phyloP scores from a whole-genome alignment of 2,329 filamentous ascomycete species.

The Chrysosporium queenslandicum region DNA sequence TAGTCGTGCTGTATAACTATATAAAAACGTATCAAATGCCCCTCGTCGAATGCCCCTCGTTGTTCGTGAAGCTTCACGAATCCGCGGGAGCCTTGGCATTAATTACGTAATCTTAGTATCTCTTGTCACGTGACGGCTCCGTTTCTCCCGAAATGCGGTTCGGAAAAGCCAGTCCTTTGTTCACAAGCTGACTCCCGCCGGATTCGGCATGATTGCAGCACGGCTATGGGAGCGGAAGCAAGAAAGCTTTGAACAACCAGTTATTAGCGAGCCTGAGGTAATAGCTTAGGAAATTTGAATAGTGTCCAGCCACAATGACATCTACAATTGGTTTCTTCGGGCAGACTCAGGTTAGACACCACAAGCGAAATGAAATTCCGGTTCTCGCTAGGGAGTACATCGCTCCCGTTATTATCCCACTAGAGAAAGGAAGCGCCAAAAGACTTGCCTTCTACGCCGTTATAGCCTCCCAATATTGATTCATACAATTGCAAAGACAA shows the following conservation, averaged over 20 bases:
- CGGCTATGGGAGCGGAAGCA: background rate
- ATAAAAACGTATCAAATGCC: no score
- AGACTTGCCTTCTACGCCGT: background rate
- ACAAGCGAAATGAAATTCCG: no score
- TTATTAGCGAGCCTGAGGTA: background rate
- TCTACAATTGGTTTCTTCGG: background rate
- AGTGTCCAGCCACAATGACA: background rate
- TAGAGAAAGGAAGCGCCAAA: background rate
- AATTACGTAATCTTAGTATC: background rate
- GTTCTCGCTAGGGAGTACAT: no score
- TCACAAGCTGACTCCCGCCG: background rate
- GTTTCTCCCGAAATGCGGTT: no score
- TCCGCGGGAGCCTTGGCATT: background rate
- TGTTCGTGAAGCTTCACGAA: slow-evolving; percentile 1
- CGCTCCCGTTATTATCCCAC: no score
- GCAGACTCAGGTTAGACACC: no score
- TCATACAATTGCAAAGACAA: background rate
- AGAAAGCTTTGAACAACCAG: background rate
- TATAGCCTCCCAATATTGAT: background rate
- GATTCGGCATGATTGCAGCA: background rate
- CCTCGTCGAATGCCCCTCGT: slow-evolving; percentile 1
- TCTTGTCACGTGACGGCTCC: no score
- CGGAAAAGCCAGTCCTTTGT: background rate
- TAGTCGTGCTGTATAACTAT: no score
- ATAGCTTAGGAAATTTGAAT: background rate